These are phyloP conservation scores for Claviceps humidiphila DNA, from an alignment of 2,329 filamentous ascomycete species.

Conservation along the genomic window DNA sequence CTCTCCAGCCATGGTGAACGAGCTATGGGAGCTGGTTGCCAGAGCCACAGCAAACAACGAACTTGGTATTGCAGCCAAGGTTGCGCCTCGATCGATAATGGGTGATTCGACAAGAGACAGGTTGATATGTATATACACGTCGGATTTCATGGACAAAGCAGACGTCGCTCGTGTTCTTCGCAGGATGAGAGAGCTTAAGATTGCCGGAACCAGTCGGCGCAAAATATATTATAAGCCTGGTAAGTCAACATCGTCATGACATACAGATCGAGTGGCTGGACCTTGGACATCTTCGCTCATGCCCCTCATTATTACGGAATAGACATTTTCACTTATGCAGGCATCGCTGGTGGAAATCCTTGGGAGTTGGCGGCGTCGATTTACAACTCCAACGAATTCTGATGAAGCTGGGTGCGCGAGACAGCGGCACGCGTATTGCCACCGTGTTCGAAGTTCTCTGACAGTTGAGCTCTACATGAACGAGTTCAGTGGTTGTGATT, in stretches of 20 bases:
- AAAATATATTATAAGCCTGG: constrained; percentile 70
- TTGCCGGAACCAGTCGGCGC: constrained; percentile 34
- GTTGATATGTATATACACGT: constrained; percentile 67
- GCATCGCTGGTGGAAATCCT: constrained; percentile 45
- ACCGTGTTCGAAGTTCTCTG: not conserved
- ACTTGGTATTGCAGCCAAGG: constrained; percentile 62
- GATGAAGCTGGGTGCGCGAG: not conserved
- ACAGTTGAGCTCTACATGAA: not conserved
- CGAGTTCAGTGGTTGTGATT: not conserved
- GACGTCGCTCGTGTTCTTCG: constrained; percentile 58
- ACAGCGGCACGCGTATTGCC: not conserved
- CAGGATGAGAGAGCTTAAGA: constrained; percentile 46
- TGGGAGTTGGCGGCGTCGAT: constrained; percentile 49
- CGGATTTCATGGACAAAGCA: constrained; percentile 53
- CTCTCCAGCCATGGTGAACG: constrained; percentile 37
- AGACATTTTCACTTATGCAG: constrained; percentile 58
- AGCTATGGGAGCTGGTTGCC: constrained; percentile 53
- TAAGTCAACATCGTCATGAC: constrained; percentile 20
- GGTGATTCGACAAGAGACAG: constrained; percentile 29
- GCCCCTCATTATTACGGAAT: not conserved
- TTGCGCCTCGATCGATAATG: constrained; percentile 40
- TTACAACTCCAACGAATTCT: constrained; percentile 28
- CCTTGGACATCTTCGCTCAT: not conserved
- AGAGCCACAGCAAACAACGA: constrained; percentile 53
- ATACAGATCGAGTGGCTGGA: not conserved